Base-by-base conservation (phyloP, 2,329 filamentous ascomycete species). In the Exophiala sp. region DNA sequence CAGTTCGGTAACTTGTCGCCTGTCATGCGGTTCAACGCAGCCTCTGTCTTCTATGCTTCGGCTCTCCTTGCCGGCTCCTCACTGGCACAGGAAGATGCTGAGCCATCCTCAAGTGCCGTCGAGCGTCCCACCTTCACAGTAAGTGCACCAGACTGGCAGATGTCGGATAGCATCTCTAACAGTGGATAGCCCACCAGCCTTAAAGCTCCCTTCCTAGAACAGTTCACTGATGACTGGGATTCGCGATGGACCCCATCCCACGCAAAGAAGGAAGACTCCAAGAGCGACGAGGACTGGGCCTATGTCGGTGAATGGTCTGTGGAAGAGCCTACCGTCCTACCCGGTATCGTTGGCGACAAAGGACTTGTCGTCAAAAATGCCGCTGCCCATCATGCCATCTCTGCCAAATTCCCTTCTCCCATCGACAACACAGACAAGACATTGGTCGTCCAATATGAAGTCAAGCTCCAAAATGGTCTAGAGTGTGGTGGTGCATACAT, bases 401-500 rank as follows among this genome's bases (percentile, higher is more conserved):
- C 94, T 46, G 90, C 94, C 78, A 97, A 97, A 77, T 97, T 99
- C 80, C 85, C 88, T 72, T 91, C 95, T 82, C 87, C 89, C 76
- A 88, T 99, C 69, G 88, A 96, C 77, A 94, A 95, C 84, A 97
- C 92, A 84, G 91, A 83, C 77, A 95, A 99, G 81, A 88, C 90
- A 56, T 83, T 99, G 47, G 94, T 99, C 65, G 90, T 99, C 50
- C 94, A 99, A 77, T 99, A 99, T 72, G 94, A 99, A 75, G 94
- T 97, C 71, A 99, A 99, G 84, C 88, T 96, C 63, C 94, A 99
- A 78, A 91, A 94, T 72, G 91, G 91, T 65, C 86, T 99, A 60
- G 91, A 96, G 75, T 99, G 94, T 72, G 94, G 94, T 81, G 94
- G 94, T 75, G 94, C 94, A 65, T 99, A 99, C 81, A 81, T 99